phyloP scores from a whole-genome alignment of 1,284 basidiomycete genomes.

The Hypsizygus ulmarius region DNA sequence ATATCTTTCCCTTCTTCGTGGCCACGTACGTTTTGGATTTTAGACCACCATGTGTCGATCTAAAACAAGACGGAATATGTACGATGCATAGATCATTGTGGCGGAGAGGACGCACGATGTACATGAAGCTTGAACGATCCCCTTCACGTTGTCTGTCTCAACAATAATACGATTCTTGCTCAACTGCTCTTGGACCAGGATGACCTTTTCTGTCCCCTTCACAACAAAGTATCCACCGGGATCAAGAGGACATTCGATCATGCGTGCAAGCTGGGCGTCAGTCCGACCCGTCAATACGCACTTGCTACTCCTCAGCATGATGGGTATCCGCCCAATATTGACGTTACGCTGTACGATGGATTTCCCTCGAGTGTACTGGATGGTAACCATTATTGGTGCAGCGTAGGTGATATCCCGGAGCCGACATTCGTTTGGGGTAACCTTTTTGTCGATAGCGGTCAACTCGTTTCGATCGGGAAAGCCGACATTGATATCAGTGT shows the following conservation, averaged over 20 bases:
- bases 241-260: conserved; percentile 97
- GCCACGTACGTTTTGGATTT: conserved; percentile 99
- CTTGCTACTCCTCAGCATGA: conserved; percentile 96
- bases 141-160: conserved; percentile 90
- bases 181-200: conserved; percentile 97
- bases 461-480: conserved; percentile 89
- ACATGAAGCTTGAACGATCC: conserved; percentile 93
- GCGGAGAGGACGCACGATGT: conserved; percentile 71
- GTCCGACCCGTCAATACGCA: conserved; percentile 82
- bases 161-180: conserved; percentile 99
- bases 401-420: conserved; percentile 95
- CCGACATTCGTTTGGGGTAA: conserved; percentile 98
- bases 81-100: conserved; percentile 3
- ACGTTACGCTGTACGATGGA: conserved; percentile 88
- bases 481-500: conserved; percentile 92
- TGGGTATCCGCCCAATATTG: conserved; percentile 89
- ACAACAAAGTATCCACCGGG: conserved; percentile 99
- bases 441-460: conserved; percentile 75
- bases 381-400: conserved; percentile 92
- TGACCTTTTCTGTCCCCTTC: conserved; percentile 99
- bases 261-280: conserved; percentile 82
- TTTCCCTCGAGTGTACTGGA: conserved; percentile 94
- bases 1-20: conserved; percentile 92
- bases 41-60: conserved; percentile 94
- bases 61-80: conserved; percentile 28